Conservation (phyloP, 345 rosid genomes). For the Hevea brasiliensis region DNA sequence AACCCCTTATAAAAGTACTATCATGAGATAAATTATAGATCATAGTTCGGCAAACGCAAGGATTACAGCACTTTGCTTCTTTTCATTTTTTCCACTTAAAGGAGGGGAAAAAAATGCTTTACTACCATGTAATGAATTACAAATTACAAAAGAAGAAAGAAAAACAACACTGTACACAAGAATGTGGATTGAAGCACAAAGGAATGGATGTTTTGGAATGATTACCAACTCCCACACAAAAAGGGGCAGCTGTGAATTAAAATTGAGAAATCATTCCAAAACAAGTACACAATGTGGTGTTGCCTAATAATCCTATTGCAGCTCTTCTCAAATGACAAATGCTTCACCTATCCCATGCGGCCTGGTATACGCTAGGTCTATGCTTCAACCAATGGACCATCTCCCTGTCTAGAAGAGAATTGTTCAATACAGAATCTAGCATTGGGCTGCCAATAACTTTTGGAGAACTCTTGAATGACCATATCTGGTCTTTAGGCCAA, state of each 20-base stretch:
- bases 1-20: too few relatives aligned
- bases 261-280: constrained; percentile 45
- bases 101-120: constrained; percentile 12
- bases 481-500: constrained; percentile 93
- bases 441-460: constrained; percentile 86
- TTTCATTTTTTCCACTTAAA: not conserved
- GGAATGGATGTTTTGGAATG: constrained; percentile 40
- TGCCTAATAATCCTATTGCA: constrained; percentile 19
- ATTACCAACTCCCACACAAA: constrained; percentile 41
- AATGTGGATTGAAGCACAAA: constrained; percentile 37
- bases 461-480: constrained; percentile 67
- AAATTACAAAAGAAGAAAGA: constrained; percentile 28
- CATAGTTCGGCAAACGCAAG: not conserved
- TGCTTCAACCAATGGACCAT: constrained; percentile 88
- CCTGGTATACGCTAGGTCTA: constrained; percentile 65
- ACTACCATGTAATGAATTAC: constrained; percentile 48
- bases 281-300: constrained; percentile 14
- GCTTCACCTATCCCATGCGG: constrained; percentile 70
- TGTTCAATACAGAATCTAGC: constrained; percentile 70
- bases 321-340: constrained; percentile 10
- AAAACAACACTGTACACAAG: constrained; percentile 52
- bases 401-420: constrained; percentile 64
- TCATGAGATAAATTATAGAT: not conserved
- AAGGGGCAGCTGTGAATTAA: constrained; percentile 39
- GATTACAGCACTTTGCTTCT: constrained; percentile 13